A percentile compares a stretch with the other conserved stretches of the same genome.
Conservation (phyloP, 176 grass and related monocot genomes). For the Juncus inflexus region DNA sequence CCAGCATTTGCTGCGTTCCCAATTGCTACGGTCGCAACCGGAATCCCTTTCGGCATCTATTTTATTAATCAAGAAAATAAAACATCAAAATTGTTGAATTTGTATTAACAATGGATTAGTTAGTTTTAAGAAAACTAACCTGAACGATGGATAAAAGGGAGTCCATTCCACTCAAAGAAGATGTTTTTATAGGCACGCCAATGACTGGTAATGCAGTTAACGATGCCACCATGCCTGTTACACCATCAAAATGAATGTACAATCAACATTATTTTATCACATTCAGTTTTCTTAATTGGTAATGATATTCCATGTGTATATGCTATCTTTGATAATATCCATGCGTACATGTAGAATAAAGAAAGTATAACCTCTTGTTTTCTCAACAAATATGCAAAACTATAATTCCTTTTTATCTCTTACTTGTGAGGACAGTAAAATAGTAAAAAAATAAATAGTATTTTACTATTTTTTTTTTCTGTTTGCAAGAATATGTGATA, state of each 20-base stretch:
- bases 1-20: constrained; percentile 88
- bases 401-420: too few species aligned
- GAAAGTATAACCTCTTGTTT: too few species aligned
- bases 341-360: too few species aligned
- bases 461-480: too few species aligned
- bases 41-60: constrained; percentile 93
- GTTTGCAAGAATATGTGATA: too few species aligned
- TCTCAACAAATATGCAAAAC: too few species aligned
- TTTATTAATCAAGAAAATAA: not conserved
- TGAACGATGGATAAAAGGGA: constrained; percentile 95
- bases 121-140: constrained; percentile 27
- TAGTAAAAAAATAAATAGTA: too few species aligned
- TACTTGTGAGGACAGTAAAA: too few species aligned
- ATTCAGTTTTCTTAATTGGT: too few species aligned
- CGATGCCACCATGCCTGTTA: constrained; percentile 87
- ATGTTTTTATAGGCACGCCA: constrained; percentile 65
- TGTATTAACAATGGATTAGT: not conserved
- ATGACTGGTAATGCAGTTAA: constrained; percentile 67
- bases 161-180: constrained; percentile 56
- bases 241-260: not conserved
- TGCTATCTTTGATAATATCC: too few species aligned
- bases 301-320: too few species aligned
- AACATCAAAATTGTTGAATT: not conserved
- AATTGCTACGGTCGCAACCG: constrained; percentile 68
- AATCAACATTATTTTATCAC: too few species aligned